These are phyloP conservation scores for Asterochloris sp. DNA, from an alignment of 139 green algal species.

Conservation along the genomic window DNA sequence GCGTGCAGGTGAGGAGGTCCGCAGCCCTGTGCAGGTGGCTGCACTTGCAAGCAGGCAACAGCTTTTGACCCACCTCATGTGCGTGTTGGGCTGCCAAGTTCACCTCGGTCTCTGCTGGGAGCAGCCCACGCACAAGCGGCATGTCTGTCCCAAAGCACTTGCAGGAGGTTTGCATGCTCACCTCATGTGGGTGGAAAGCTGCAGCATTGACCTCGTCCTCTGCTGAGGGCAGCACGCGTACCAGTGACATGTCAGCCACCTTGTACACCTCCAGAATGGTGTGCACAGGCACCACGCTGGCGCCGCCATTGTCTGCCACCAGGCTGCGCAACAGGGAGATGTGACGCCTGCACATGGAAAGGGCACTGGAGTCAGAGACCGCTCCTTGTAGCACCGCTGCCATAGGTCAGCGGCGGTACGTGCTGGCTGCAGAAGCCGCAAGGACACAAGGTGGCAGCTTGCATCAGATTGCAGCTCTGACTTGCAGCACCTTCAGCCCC, in stretches of 20 bases:
- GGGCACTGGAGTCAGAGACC: too few species aligned
- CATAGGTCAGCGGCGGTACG: too few species aligned
- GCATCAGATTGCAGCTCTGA: neutral
- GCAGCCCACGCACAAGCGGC: neutral
- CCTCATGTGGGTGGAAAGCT: constrained; percentile 57
- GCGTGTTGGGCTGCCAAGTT: neutral
- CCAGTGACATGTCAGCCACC: constrained; percentile 63
- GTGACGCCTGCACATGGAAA: constrained; percentile 59
- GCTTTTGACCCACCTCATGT: neutral
- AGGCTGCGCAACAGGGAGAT: constrained; percentile 74
- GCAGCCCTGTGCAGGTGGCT: neutral
- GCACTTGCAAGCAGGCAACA: neutral
- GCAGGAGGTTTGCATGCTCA: neutral
- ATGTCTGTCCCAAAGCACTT: neutral
- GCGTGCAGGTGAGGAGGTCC: neutral
- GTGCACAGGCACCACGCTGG: constrained; percentile 71
- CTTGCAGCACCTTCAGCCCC: neutral
- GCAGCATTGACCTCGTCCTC: constrained; percentile 94
- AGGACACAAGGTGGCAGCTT: too few species aligned
- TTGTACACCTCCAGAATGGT: constrained; percentile 84
- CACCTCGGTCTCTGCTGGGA: neutral
- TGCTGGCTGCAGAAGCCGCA: too few species aligned
- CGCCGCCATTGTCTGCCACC: constrained; percentile 44
- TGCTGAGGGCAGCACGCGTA: constrained; percentile 69
- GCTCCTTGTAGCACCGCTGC: too few species aligned